Base-by-base conservation (phyloP, 257 asterid genomes). In the Nicotiana tomentosiformis region DNA sequence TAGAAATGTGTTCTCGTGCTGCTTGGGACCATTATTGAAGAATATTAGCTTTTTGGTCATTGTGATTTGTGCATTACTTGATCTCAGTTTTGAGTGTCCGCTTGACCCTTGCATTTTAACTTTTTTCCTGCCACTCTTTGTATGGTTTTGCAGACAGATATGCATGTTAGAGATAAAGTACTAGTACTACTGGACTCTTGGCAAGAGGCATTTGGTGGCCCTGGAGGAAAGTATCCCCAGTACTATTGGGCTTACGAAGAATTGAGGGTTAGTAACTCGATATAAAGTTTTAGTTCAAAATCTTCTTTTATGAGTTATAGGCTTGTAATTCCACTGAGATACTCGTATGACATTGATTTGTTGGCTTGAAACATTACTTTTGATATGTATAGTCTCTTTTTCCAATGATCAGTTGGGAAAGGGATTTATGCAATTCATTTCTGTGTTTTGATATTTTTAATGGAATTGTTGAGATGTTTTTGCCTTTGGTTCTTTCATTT, bases 151-250 rank as follows among this genome's bases (percentile, higher is more conserved):
- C 97, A 96, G 99, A 82, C 95, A n/a, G 99, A 93, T 86, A 88
- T 93, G 95, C 90, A 86, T 53, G 96, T 91, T 80, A 92, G 98
- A 82, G 97, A 96, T 83, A 94, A 92, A 88, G 83, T 93, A 30
- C 83, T 94, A 68, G 84, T 85, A 18, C 89, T 96, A 81, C 86
- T 96, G 64, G 97, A 90, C 86, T 87, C 99, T 74, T 96, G 99
- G 99, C 91, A 88, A 80, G 97, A 93, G 77, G 98, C 99, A 67
- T 94, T 96, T 87, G 97, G 98, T 86, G 98, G 97, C 65, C 66
- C 95, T 69, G 89, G 97, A 80, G 97, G 97, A 83, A 93, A 89
- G 90, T 90, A 93, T 88, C 94, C 99, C 62, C 98, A 93, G 70
- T 96, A 94, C 83, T 85, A 85, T 89, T 86, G 91, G 93, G 98